Percentiles rank a stretch among this genome's conserved stretches.
phyloP scores from a whole-genome alignment of 352 stramenopile genomes.

The Elongisporangium anandrum region DNA sequence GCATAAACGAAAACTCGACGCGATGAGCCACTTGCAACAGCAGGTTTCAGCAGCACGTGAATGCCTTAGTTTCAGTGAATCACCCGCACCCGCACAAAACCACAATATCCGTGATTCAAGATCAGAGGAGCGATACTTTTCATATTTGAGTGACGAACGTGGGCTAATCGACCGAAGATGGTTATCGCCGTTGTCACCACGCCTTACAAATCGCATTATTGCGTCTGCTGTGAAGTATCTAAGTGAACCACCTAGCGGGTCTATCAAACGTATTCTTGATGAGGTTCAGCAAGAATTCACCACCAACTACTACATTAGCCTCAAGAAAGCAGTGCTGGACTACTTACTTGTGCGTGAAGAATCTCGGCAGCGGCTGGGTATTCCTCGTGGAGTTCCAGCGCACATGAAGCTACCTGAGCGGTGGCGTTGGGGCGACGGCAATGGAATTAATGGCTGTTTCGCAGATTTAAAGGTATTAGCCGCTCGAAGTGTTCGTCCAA shows the following conservation, averaged over 20 bases:
- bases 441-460: constrained; percentile 42
- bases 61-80: neutral
- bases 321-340: constrained; percentile 75
- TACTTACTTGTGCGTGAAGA: constrained; percentile 49
- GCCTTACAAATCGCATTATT: constrained; percentile 39
- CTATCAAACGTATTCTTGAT: constrained; percentile 40
- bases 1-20: constrained; percentile 2
- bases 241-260: constrained; percentile 15
- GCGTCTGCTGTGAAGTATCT: constrained; percentile 53
- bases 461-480: constrained; percentile 43
- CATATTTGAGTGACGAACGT: constrained; percentile 34
- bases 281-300: constrained; percentile 39
- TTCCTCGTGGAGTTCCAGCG: constrained; percentile 36
- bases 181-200: constrained; percentile 26
- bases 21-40: neutral
- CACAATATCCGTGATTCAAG: neutral
- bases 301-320: constrained; percentile 54
- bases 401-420: constrained; percentile 38
- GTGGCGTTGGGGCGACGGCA: constrained; percentile 68
- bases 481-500: neutral
- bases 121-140: constrained; percentile 55
- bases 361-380: constrained; percentile 42
- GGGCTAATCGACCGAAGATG: constrained; percentile 33
- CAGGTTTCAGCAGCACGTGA: neutral
- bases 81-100: neutral